Conservation (phyloP, 2,329 filamentous ascomycete genomes). For the Scorias spongiosa region DNA sequence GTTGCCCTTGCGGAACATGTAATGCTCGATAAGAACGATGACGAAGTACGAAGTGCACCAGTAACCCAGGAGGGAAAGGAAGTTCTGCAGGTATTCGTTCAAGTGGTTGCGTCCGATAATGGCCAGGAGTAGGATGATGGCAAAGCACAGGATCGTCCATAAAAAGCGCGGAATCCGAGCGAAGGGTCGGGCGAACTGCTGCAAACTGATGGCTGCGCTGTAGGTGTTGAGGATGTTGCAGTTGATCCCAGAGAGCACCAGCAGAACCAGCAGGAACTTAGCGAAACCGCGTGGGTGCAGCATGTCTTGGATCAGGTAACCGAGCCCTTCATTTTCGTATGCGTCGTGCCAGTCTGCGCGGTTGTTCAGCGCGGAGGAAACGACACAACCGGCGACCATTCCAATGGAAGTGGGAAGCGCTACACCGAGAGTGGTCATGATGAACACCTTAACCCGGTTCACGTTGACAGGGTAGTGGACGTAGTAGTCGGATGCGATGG, state of each 20-base stretch:
- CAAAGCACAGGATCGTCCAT: conserved; percentile 30
- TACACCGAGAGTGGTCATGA: conserved; percentile 28
- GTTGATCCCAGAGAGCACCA: conserved; percentile 24
- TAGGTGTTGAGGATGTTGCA: conserved; percentile 27
- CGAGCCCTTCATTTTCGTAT: conserved; percentile 30
- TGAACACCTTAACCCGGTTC: conserved; percentile 24
- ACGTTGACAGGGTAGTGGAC: conserved; percentile 27
- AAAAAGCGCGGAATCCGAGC: conserved; percentile 38
- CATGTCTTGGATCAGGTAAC: conserved; percentile 31
- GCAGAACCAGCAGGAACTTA: conserved; percentile 31
- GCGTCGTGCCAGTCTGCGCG: conserved; percentile 26
- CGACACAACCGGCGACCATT: conserved; percentile 28
- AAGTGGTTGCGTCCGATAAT: conserved; percentile 29
- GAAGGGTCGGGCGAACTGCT: conserved; percentile 32
- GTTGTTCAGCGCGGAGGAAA: conserved; percentile 20
- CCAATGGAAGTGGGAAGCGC: conserved; percentile 28
- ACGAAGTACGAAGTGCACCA: conserved; percentile 32
- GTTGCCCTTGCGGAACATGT: conserved; percentile 26
- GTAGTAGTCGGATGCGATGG: conserved; percentile 30
- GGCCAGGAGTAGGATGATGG: conserved; percentile 28
- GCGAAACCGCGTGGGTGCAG: conserved; percentile 32
- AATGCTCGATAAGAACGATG: conserved; percentile 31
- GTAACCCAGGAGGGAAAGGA: conserved; percentile 32
- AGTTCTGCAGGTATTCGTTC: conserved; percentile 29
- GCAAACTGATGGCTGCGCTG: conserved; percentile 29